Percentiles rank a stretch among this genome's conserved stretches.
Conservation (phyloP, 2,329 filamentous ascomycete genomes). For the Aureobasidium vineae region DNA sequence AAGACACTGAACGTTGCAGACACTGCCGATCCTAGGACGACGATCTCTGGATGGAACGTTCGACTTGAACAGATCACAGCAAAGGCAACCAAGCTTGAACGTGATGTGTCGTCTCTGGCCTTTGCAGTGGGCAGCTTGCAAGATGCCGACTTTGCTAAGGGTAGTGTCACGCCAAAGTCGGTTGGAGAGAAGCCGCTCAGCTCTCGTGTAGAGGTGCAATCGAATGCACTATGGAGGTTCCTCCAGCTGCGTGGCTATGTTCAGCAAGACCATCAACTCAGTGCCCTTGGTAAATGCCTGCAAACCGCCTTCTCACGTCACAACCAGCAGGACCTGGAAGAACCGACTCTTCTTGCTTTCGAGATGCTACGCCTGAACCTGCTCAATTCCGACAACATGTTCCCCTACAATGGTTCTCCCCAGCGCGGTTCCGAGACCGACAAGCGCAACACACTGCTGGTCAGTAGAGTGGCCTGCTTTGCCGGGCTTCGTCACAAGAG, state of each 20-base stretch:
- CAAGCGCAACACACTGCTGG: constrained; percentile 72
- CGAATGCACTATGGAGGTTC: constrained; percentile 84
- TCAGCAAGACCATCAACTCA: constrained; percentile 73
- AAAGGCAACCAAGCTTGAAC: constrained; percentile 28
- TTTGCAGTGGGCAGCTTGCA: constrained; percentile 59
- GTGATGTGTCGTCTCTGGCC: constrained; percentile 45
- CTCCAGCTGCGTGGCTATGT: constrained; percentile 86
- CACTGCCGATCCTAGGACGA: constrained; percentile 51
- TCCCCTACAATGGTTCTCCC: constrained; percentile 58
- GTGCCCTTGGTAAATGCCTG: constrained; percentile 78
- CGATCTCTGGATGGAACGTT: constrained; percentile 69
- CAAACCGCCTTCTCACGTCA: constrained; percentile 51
- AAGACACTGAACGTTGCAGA: constrained; percentile 43
- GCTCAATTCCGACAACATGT: constrained; percentile 69
- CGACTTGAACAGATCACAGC: constrained; percentile 41
- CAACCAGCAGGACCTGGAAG: constrained; percentile 57
- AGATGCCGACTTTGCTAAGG: constrained; percentile 66
- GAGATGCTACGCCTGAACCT: constrained; percentile 79
- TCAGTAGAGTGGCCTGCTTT: constrained; percentile 82
- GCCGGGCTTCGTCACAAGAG: constrained; percentile 76
- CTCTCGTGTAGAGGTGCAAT: constrained; percentile 67
- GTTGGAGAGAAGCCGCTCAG: constrained; percentile 46
- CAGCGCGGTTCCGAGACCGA: constrained; percentile 64
- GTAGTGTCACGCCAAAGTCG: constrained; percentile 57
- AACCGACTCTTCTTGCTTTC: constrained; percentile 77